phyloP scores from a whole-genome alignment of 495 filamentous ascomycete genomes.

The Neurospora africana region DNA sequence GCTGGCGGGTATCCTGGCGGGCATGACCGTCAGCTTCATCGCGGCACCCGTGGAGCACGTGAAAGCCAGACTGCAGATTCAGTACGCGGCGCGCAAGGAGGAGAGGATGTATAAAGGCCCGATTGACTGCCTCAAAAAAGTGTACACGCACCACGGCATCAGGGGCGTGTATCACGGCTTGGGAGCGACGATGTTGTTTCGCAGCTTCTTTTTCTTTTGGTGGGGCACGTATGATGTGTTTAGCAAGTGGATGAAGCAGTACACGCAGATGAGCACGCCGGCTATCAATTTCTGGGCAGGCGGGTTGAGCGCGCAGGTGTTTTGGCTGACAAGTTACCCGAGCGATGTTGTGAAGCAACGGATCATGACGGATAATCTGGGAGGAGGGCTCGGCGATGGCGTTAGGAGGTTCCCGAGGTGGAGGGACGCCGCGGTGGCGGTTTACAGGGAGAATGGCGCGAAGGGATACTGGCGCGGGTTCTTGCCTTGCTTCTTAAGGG shows the following conservation, averaged over 20 bases:
- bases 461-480: constrained; percentile 91
- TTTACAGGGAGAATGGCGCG: constrained; percentile 63
- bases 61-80: constrained; percentile 87
- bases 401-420: constrained; percentile 60
- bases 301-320: constrained; percentile 81
- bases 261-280: constrained; percentile 64
- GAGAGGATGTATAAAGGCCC: constrained; percentile 75
- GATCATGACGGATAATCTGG: constrained; percentile 91
- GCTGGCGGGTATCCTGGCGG: constrained; percentile 76
- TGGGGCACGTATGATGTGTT: constrained; percentile 88
- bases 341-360: constrained; percentile 93
- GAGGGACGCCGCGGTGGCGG: constrained; percentile 67
- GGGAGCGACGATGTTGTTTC: constrained; percentile 73
- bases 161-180: constrained; percentile 77
- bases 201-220: constrained; percentile 94
- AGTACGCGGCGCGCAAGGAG: constrained; percentile 68
- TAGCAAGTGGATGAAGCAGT: constrained; percentile 50
- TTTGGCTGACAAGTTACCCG: constrained; percentile 88
- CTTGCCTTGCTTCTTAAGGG: constrained; percentile 81
- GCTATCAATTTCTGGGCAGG: constrained; percentile 96
- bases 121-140: constrained; percentile 66
- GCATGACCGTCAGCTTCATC: constrained; percentile 81
- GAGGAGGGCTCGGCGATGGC: constrained; percentile 56
- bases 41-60: constrained; percentile 92
- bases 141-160: constrained; percentile 59